A percentile compares a stretch with the other conserved stretches of the same genome.
Conservation (phyloP, 768 basidiomycete genomes). For the Albatrellus ellisii region DNA sequence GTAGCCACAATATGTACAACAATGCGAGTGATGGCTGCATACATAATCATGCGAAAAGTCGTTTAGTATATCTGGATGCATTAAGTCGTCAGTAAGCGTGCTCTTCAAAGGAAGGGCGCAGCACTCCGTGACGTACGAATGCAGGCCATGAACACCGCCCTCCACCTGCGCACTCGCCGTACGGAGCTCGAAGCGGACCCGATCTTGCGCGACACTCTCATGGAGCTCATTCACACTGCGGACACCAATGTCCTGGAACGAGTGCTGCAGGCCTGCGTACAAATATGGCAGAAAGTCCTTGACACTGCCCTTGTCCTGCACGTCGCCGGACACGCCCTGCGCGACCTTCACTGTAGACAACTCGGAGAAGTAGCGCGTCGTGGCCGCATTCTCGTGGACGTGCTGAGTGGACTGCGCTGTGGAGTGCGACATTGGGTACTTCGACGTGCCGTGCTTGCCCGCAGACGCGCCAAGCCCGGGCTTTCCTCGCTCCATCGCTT, state of each 20-base stretch:
- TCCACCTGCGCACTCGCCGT: conserved; percentile 94
- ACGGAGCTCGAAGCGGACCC: conserved; percentile 81
- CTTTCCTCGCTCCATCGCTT: conserved; percentile 82
- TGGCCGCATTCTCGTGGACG: conserved; percentile 83
- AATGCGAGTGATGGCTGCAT: background rate
- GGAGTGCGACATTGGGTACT: conserved; percentile 34
- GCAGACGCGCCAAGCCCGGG: conserved; percentile 20
- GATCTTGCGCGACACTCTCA: conserved; percentile 47
- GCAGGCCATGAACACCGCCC: conserved; percentile 90
- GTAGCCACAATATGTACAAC: background rate
- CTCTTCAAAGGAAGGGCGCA: background rate
- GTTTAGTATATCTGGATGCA: conserved; percentile 45
- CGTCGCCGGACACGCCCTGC: conserved; percentile 92
- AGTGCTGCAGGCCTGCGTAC: conserved; percentile 77
- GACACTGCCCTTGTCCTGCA: conserved; percentile 94
- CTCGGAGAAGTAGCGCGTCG: conserved; percentile 92
- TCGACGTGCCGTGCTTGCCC: conserved; percentile 18
- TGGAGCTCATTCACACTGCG: conserved; percentile 52
- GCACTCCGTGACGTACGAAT: conserved; percentile 55
- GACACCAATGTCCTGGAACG: conserved; percentile 87
- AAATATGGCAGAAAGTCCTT: conserved; percentile 86
- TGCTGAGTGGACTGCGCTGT: conserved; percentile 18
- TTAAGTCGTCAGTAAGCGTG: conserved; percentile 1
- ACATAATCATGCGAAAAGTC: conserved; percentile 26
- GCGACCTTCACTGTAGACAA: conserved; percentile 90